Evolutionary conservation across 208 protist species (phyloP).

Genomic region (Acanthamoeba royreba): DNA sequence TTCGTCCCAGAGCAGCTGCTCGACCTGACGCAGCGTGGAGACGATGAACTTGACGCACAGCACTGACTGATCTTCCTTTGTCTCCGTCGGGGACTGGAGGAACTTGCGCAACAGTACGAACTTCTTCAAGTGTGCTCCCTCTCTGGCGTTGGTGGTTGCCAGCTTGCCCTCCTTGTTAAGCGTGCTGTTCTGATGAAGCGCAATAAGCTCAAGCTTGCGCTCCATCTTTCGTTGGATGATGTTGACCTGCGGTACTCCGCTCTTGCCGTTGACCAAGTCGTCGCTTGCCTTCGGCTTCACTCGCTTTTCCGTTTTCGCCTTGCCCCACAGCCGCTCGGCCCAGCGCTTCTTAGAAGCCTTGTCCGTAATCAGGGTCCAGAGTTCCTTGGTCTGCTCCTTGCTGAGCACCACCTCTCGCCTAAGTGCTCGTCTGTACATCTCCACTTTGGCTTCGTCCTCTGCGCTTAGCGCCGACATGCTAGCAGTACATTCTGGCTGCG

Average conservation of each 20-base stretch:
- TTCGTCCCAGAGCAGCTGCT: not conserved
- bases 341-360: not conserved
- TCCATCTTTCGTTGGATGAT: too few species aligned
- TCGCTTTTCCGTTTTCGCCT: not conserved
- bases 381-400: not conserved
- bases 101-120: not conserved
- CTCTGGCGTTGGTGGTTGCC: not conserved
- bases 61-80: not conserved
- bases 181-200: too few species aligned
- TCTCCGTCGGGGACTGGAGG: not conserved
- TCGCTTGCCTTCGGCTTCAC: not conserved
- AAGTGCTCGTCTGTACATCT: not conserved
- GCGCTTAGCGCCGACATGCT: too few species aligned
- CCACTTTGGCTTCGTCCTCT: not conserved
- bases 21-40: not conserved
- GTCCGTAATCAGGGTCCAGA: not conserved
- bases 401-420: not conserved
- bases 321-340: not conserved
- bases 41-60: slow-evolving; percentile 23
- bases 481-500: too few species aligned
- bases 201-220: too few species aligned
- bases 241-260: too few species aligned
- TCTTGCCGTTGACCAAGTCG: too few species aligned
- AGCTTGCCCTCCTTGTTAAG: not conserved
- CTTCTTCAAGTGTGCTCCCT: not conserved